These are phyloP conservation scores for Corylus heterophylla DNA, from an alignment of 306 rosid genomes.

Conservation along the genomic window DNA sequence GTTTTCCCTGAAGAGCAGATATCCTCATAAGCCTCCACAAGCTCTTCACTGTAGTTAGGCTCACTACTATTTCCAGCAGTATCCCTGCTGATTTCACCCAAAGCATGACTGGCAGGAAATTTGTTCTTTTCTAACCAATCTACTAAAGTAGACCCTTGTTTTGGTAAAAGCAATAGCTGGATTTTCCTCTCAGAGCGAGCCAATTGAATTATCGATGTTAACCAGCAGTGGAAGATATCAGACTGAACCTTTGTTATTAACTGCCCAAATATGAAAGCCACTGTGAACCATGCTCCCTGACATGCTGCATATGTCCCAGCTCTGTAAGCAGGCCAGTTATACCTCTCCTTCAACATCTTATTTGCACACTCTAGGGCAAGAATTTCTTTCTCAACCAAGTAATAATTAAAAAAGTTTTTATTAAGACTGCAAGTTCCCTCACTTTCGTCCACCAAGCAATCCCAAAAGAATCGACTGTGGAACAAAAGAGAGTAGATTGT, in stretches of 20 bases:
- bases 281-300: conserved; percentile 55
- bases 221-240: conserved; percentile 43
- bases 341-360: conserved; percentile 34
- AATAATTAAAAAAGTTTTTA: conserved; percentile 16
- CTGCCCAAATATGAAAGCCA: conserved; percentile 41
- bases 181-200: conserved; percentile 47
- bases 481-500: conserved; percentile 46
- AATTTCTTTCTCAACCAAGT: conserved; percentile 38
- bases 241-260: conserved; percentile 40
- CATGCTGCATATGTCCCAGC: conserved; percentile 47
- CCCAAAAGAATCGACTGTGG: conserved; percentile 45
- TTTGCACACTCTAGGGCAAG: conserved; percentile 33
- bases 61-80: conserved; percentile 13
- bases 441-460: conserved; percentile 31
- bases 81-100: conserved; percentile 27
- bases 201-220: conserved; percentile 49
- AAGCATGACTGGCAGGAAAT: conserved; percentile 23
- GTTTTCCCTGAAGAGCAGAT: conserved; percentile 47
- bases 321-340: conserved; percentile 54
- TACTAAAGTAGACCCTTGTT: conserved; percentile 33
- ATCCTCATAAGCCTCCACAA: conserved; percentile 42
- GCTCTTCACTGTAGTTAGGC: conserved; percentile 27
- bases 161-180: conserved; percentile 34
- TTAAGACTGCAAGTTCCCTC: conserved; percentile 7
- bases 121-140: conserved; percentile 35